These are phyloP conservation scores for Hygrocybe coccinea DNA, from an alignment of 768 basidiomycete species.

Conservation along the genomic window DNA sequence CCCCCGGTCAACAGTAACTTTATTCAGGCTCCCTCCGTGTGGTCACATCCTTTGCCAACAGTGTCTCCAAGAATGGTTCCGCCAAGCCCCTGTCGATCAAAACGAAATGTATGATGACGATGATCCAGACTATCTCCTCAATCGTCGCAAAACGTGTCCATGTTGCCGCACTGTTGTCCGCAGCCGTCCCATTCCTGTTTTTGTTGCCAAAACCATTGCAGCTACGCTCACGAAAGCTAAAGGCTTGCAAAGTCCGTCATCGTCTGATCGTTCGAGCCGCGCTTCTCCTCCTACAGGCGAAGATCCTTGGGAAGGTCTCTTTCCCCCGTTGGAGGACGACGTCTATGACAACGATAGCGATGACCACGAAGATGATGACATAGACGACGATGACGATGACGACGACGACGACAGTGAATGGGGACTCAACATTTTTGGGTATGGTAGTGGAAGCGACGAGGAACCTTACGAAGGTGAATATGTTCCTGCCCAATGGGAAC, in stretches of 20 bases:
- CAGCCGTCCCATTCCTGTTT: slow-evolving; percentile 62
- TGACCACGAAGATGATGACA: slow-evolving; percentile 25
- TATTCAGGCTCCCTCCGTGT: slow-evolving; percentile 60
- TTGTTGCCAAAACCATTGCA: slow-evolving; percentile 59
- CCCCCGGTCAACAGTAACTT: slow-evolving; percentile 8
- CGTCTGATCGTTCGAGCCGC: slow-evolving; percentile 15
- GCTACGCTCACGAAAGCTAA: slow-evolving; percentile 42
- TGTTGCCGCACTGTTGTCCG: slow-evolving; percentile 58
- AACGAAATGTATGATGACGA: slow-evolving; percentile 40
- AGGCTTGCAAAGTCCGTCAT: slow-evolving; percentile 12
- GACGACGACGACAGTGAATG: slow-evolving; percentile 33
- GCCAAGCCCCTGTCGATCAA: slow-evolving; percentile 49
- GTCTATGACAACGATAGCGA: slow-evolving; percentile 33
- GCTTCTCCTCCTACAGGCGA: slow-evolving; percentile 36
- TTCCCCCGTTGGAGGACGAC: slow-evolving; percentile 43
- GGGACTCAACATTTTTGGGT: neutral
- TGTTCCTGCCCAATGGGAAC: slow-evolving; percentile 52
- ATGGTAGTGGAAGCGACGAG: slow-evolving; percentile 15
- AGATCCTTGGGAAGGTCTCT: slow-evolving; percentile 72
- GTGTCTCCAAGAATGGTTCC: slow-evolving; percentile 78
- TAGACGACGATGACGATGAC: slow-evolving; percentile 36
- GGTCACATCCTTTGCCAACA: slow-evolving; percentile 71
- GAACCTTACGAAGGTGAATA: slow-evolving; percentile 32
- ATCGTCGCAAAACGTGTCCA: slow-evolving; percentile 66
- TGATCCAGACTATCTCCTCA: slow-evolving; percentile 43